Evolutionary conservation across 1,284 basidiomycete species (phyloP).

Genomic region (Mrakiaceae sp.): DNA sequence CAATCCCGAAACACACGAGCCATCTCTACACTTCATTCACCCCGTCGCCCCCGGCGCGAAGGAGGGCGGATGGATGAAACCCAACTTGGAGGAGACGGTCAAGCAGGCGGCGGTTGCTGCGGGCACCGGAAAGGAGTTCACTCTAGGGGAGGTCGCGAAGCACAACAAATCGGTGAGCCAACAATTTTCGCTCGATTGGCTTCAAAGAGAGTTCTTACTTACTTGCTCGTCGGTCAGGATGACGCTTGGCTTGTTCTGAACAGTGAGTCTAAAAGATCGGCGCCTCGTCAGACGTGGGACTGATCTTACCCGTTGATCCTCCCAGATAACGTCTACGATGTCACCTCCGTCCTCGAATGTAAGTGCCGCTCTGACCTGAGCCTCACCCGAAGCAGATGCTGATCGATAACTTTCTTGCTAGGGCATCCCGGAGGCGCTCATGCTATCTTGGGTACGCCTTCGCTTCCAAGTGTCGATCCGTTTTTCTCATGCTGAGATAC

Average conservation of each 20-base stretch:
- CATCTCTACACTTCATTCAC: slow-evolving; percentile 14
- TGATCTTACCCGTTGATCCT: no score
- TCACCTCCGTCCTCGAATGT: slow-evolving; percentile 15
- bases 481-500: no score
- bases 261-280: background rate
- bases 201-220: background rate
- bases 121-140: slow-evolving; percentile 16
- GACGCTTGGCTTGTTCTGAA: slow-evolving; percentile 20
- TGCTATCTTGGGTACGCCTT: slow-evolving; percentile 9
- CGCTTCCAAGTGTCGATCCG: no score
- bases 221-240: background rate
- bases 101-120: slow-evolving; percentile 8
- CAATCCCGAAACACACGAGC: slow-evolving; percentile 6
- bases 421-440: slow-evolving; percentile 20
- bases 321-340: slow-evolving; percentile 20
- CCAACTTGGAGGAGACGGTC: slow-evolving; percentile 14
- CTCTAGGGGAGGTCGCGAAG: slow-evolving; percentile 17
- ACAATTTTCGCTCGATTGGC: no score
- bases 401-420: no score
- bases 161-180: slow-evolving; percentile 10
- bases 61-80: slow-evolving; percentile 20
- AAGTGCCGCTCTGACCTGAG: no score
- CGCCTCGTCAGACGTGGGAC: no score
- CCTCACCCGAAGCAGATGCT: no score
- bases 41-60: slow-evolving; percentile 18